Conservation (phyloP, 129 eudicot species). For the Flaveria bidentis region DNA sequence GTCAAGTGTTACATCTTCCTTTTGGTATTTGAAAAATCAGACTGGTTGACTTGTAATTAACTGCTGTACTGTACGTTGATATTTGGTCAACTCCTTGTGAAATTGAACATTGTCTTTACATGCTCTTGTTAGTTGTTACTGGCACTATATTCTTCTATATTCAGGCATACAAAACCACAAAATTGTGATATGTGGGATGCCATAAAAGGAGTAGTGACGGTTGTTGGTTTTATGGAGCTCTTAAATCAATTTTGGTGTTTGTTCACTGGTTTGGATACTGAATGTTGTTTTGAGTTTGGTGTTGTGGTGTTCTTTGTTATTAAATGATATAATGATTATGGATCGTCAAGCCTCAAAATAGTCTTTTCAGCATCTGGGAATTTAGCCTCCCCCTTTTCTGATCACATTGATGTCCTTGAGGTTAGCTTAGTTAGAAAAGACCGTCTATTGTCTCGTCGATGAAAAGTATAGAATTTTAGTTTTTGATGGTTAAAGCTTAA, state of each 20-base stretch:
- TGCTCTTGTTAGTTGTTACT: slow-evolving; percentile 6
- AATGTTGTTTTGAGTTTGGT: neutral
- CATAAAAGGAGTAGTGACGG: neutral
- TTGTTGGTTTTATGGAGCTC: neutral
- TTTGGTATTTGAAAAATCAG: neutral
- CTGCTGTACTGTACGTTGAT: neutral
- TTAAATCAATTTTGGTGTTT: too few species aligned
- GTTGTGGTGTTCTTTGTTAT: neutral
- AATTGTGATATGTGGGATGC: neutral
- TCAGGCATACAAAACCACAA: neutral
- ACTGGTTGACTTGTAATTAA: slow-evolving; percentile 1
- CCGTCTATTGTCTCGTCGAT: too few species aligned
- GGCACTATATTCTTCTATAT: neutral
- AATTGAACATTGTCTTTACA: neutral
- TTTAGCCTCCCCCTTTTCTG: neutral
- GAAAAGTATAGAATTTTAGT: neutral
- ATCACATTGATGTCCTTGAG: neutral
- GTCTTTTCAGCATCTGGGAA: neutral
- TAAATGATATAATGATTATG: neutral
- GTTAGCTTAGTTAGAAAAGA: neutral
- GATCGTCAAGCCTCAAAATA: neutral
- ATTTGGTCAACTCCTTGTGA: slow-evolving; percentile 5
- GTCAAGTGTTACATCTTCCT: neutral
- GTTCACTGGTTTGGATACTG: neutral
- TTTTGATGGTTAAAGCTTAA: neutral